Conservation (phyloP, 2,329 filamentous ascomycete genomes). For the Aspergillus chevalieri region DNA sequence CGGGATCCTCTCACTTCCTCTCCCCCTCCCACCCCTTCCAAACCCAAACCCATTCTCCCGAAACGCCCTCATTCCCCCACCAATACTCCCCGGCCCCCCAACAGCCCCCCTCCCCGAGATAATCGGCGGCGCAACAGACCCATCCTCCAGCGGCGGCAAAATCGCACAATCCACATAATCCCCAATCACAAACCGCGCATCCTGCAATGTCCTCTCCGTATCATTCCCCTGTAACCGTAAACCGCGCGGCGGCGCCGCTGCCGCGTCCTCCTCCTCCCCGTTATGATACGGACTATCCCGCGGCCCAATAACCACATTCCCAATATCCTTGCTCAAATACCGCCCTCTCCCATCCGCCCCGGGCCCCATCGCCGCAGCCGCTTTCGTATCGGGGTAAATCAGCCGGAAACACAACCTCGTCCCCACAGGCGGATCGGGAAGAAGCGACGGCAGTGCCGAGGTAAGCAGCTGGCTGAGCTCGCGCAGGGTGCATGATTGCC, state of each 20-base stretch:
- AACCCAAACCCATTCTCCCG: slow-evolving; percentile 43
- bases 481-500: slow-evolving; percentile 70
- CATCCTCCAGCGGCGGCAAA: slow-evolving; percentile 67
- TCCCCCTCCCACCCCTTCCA: slow-evolving; percentile 38
- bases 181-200: slow-evolving; percentile 77
- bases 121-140: slow-evolving; percentile 61
- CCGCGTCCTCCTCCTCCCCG: slow-evolving; percentile 28
- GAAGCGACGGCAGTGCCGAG: slow-evolving; percentile 59
- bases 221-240: slow-evolving; percentile 51
- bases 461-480: slow-evolving; percentile 76
- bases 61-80: slow-evolving; percentile 36
- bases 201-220: slow-evolving; percentile 65
- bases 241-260: slow-evolving; percentile 21
- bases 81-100: slow-evolving; percentile 29
- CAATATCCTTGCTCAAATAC: slow-evolving; percentile 74
- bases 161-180: slow-evolving; percentile 84
- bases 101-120: slow-evolving; percentile 43
- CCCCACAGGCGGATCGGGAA: slow-evolving; percentile 69
- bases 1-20: slow-evolving; percentile 39
- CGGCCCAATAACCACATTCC: slow-evolving; percentile 67
- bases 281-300: slow-evolving; percentile 20
- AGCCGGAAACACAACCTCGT: slow-evolving; percentile 83
- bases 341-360: slow-evolving; percentile 45
- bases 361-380: slow-evolving; percentile 28
- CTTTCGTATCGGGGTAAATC: slow-evolving; percentile 68